Evolutionary conservation across 805 yeast genomes (phyloP).

Genomic region (Wickerhamiella vanderwaltii): DNA sequence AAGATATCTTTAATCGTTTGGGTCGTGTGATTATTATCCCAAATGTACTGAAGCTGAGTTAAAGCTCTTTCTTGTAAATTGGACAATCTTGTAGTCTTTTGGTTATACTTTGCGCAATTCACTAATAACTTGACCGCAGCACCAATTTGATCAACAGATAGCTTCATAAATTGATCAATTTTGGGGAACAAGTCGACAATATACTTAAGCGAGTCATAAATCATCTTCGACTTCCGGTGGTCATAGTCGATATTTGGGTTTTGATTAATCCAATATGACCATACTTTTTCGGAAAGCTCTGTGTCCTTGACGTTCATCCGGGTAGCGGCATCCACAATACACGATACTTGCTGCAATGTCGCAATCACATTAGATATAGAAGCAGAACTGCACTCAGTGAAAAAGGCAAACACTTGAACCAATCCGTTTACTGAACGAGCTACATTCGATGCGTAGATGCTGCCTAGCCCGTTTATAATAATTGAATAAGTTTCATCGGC

Average conservation of each 20-base stretch:
- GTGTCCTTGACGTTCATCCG: conserved; percentile 11
- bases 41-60: not conserved
- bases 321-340: conserved; percentile 31
- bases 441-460: conserved; percentile 47
- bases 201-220: conserved; percentile 36
- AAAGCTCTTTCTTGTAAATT: not conserved
- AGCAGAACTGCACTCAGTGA: conserved; percentile 21
- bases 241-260: conserved; percentile 27
- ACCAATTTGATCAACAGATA: not conserved
- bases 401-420: conserved; percentile 35
- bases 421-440: conserved; percentile 2
- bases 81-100: conserved; percentile 3
- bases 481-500: conserved; percentile 53
- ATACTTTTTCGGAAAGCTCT: conserved; percentile 16
- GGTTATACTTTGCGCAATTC: conserved; percentile 17
- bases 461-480: conserved; percentile 53
- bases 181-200: conserved; percentile 13
- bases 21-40: not conserved
- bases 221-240: conserved; percentile 34
- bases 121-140: conserved; percentile 12
- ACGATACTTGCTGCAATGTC: not conserved
- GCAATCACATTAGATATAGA: not conserved
- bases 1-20: not conserved
- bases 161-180: conserved; percentile 8
- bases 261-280: conserved; percentile 33